These are phyloP conservation scores for Boletus edulis DNA, from an alignment of 768 basidiomycete genomes.

Conservation along the genomic window DNA sequence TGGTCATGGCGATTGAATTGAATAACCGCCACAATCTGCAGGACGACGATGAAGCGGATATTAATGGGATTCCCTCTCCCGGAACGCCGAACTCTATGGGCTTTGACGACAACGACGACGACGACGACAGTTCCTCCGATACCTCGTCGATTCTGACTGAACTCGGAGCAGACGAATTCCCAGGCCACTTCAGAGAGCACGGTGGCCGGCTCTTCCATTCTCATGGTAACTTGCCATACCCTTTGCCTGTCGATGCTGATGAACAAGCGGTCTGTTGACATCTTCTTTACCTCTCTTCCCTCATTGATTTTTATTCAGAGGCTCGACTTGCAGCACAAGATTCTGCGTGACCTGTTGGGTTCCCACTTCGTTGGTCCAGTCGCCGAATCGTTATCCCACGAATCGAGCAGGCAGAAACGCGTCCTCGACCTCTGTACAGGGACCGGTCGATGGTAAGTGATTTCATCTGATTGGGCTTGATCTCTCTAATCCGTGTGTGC, in stretches of 20 bases:
- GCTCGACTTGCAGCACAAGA: constrained; percentile 46
- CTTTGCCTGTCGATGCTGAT: constrained; percentile 66
- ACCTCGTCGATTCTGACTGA: constrained; percentile 45
- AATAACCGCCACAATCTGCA: constrained; percentile 22
- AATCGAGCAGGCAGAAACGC: constrained; percentile 42
- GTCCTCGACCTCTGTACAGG: constrained; percentile 79
- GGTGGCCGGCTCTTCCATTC: constrained; percentile 68
- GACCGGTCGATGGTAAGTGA: constrained; percentile 64
- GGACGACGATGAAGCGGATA: constrained; percentile 14
- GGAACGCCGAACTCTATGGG: constrained; percentile 3
- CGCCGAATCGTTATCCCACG: constrained; percentile 43
- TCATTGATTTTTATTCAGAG: constrained; percentile 39
- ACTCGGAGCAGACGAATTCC: constrained; percentile 52
- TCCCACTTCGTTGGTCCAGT: constrained; percentile 62
- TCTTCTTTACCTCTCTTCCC: not conserved
- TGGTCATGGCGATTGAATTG: constrained; percentile 30
- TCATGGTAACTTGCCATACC: constrained; percentile 60
- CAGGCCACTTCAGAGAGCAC: constrained; percentile 55
- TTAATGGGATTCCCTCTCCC: constrained; percentile 11
- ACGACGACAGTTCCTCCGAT: constrained; percentile 40
- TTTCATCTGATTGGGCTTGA: constrained; percentile 15
- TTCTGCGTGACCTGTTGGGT: constrained; percentile 51
- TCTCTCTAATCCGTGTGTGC: constrained; percentile 13
- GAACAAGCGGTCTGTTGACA: constrained; percentile 59
- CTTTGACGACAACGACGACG: constrained; percentile 28